Base-by-base conservation (phyloP, 2,329 filamentous ascomycete genomes). In the Venturia oleaginea region DNA sequence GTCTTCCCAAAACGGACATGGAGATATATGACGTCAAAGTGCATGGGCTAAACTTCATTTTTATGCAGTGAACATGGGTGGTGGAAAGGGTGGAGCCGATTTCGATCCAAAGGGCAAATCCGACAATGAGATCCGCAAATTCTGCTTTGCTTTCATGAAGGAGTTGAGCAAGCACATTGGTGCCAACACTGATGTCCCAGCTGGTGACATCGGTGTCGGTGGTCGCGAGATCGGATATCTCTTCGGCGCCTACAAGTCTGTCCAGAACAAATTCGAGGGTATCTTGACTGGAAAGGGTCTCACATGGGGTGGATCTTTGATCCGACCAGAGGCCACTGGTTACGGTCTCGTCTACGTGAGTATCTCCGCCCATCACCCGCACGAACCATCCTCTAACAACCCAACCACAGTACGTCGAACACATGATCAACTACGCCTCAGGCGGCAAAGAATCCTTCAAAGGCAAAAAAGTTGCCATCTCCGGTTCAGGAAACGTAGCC, bases 61-160 rank as follows among this genome's bases (percentile, higher is more conserved):
- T 11, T 24, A 38, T 34, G 37, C 64, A 90, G 86, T 95, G 74
- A 91, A 86, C 81, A 97, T 99, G 87, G 94, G 94, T 69, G 94
- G 94, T 81, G 94, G 90, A 74, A 97, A 97, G 83, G 94, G 94
- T 80, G 94, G 94, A 73, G 88, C 93, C 76, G 94, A 97, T 83
- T 97, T 99, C 77, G 92, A 97, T 80, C 94, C 94, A 78, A 99
- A 97, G 86, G 92, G 92, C 82, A 97, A 97, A 86, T 90, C 88
- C 64, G 92, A 99, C 80, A 90, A 86, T 77, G 94, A 97, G 85
- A 97, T 97, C 81, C 90, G 94, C 74, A 90, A 91, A 76, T 97
- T 99, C 85, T 97, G 93, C 82, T 86, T 89, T 69, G 81, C 92
- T 66, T 99, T 97, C 84, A 97, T 97, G 94, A 87, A 87, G 71